phyloP scores from a whole-genome alignment of 2,329 filamentous ascomycete genomes.

The Talaromyces marneffei region DNA sequence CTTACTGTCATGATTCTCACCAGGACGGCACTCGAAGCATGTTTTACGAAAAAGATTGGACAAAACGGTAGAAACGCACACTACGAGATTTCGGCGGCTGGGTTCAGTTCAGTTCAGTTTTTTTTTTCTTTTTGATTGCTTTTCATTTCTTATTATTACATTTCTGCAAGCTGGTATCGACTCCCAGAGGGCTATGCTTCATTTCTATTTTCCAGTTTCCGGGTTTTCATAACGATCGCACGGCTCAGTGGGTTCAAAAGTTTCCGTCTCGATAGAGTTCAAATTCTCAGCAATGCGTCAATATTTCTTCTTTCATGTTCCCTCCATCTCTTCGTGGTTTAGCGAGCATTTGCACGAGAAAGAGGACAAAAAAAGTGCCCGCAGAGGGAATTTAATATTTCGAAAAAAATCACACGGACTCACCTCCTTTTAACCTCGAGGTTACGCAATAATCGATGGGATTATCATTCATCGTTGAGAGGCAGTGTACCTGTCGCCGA shows the following conservation, averaged over 20 bases:
- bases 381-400: conserved; percentile 14
- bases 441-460: not conserved
- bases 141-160: conserved; percentile 2
- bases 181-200: conserved; percentile 15
- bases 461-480: not conserved
- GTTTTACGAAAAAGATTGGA: not conserved
- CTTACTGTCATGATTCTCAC: not conserved
- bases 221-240: conserved; percentile 25
- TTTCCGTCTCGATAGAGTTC: conserved; percentile 31
- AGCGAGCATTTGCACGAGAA: conserved; percentile 27
- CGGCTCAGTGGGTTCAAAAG: conserved; percentile 26
- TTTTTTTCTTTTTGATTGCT: conserved; percentile 3
- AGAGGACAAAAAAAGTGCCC: conserved; percentile 20
- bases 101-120: not conserved
- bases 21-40: not conserved
- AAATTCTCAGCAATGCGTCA: conserved; percentile 20
- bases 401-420: not conserved
- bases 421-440: not conserved
- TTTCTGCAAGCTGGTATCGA: conserved; percentile 5
- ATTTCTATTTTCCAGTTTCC: conserved; percentile 13
- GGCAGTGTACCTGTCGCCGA: not conserved
- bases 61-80: not conserved
- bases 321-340: conserved; percentile 10
- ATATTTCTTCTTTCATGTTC: conserved; percentile 1
- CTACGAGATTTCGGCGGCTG: not conserved